Evolutionary conservation across 1,139 yeast species (phyloP).

Genomic region (Yamadazyma aaseri): DNA sequence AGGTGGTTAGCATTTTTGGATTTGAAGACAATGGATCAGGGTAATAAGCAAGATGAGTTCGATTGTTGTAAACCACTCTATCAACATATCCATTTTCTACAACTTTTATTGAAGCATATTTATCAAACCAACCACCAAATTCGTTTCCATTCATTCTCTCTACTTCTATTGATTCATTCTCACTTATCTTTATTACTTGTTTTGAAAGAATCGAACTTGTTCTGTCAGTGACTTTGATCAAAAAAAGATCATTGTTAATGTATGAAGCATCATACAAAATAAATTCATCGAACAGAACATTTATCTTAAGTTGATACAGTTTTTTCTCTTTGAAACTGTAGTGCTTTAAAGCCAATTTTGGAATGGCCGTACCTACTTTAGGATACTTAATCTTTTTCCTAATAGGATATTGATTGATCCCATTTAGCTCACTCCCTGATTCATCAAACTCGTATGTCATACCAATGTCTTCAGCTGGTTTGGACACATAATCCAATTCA

Average conservation of each 20-base stretch:
- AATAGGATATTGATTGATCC: conserved; percentile 55
- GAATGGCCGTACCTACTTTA: conserved; percentile 80
- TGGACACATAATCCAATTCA: conserved; percentile 62
- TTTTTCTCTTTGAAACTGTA: conserved; percentile 34
- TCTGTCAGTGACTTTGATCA: conserved; percentile 72
- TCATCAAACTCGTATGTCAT: conserved; percentile 20
- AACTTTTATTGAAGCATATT: conserved; percentile 31
- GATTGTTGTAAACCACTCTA: conserved; percentile 56
- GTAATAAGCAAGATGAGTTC: conserved; percentile 72
- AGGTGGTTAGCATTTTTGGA: conserved; percentile 45
- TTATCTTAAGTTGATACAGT: conserved; percentile 17
- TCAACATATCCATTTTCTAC: conserved; percentile 69
- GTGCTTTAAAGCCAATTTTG: conserved; percentile 49
- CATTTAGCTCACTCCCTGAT: conserved; percentile 16
- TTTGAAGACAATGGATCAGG: conserved; percentile 41
- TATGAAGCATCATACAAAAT: conserved; percentile 72
- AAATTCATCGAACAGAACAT: conserved; percentile 37
- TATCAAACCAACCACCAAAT: conserved; percentile 60
- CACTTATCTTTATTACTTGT: conserved; percentile 35
- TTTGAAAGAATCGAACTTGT: conserved; percentile 62
- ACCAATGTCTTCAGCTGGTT: conserved; percentile 32
- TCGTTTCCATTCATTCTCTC: conserved; percentile 29
- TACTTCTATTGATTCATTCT: conserved; percentile 15
- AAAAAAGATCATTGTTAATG: conserved; percentile 54
- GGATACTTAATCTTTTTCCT: conserved; percentile 67